Base-by-base conservation (phyloP, 108 stramenopile species). In the Cyclostephanos tholiformis region DNA sequence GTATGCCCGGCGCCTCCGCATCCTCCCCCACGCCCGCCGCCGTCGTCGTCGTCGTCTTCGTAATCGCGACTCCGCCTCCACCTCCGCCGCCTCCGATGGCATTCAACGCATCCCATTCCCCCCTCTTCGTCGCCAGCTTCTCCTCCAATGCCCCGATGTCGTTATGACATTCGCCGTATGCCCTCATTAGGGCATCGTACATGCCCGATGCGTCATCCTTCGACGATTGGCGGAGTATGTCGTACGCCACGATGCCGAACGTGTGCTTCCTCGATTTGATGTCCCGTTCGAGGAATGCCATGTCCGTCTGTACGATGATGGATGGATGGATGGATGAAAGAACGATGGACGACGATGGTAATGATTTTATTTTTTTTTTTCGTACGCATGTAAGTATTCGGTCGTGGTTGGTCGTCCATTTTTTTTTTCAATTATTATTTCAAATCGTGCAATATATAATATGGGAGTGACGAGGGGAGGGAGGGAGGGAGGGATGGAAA, bases 291-390 rank as follows among this genome's bases (percentile, higher is more conserved):
- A 95, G 84, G 57, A 95, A 91, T 19, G 84, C 67, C 66, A 95
- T 83, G 71, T 95, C 93, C 44, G 87, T 91, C 93, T 94, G 72
- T n/a, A n/a, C n/a, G n/a, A n/a, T n/a, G n/a, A n/a, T n/a, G n/a
- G n/a, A n/a, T n/a, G n/a, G n/a, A n/a, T n/a, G n/a, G n/a, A n/a
- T n/a, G n/a, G n/a, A n/a, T n/a, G n/a, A n/a, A n/a, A n/a, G n/a
- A n/a, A n/a, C n/a, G n/a, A n/a, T n/a, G n/a, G n/a, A n/a, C n/a
- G n/a, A n/a, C n/a, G n/a, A n/a, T n/a, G n/a, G n/a, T 46, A 6
- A 10, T 20, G 50, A 4, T 4, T 20, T 4, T 4, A 9, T 20
- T 51, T 4, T 20, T 9, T 4, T 36, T 36, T 36, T 36, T 6
- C 36, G 6, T 6, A 36, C 36, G 36, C 36, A 36, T 6, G 36